Evolutionary conservation across 257 asterid genomes (phyloP).

Genomic region (Solanum paucissectum): DNA sequence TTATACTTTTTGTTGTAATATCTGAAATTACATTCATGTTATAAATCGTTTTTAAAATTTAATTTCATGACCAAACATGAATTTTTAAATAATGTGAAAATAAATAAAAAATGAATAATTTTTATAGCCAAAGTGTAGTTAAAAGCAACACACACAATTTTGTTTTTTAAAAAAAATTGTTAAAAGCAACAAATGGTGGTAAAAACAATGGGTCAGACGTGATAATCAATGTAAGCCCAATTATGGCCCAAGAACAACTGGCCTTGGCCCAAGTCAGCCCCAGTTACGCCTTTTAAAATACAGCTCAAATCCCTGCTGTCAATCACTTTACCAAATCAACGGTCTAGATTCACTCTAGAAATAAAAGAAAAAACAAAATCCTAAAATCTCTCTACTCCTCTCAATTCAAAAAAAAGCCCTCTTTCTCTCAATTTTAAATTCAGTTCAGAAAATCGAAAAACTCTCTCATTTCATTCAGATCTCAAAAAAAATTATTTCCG

Average conservation of each 20-base stretch:
- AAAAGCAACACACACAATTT: neutral
- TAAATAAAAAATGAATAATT: too few relatives aligned
- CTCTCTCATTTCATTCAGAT: neutral
- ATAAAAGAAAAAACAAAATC: neutral
- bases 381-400: constrained; percentile 13
- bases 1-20: neutral
- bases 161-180: neutral
- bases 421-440: neutral
- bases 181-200: neutral
- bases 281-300: neutral
- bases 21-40: neutral
- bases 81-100: neutral
- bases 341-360: neutral
- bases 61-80: too few relatives aligned
- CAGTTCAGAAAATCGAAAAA: neutral
- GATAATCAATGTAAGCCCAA: neutral
- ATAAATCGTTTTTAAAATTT: neutral
- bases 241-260: neutral
- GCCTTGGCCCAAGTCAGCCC: neutral
- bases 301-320: constrained; percentile 9
- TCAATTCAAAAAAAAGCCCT: neutral
- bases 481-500: neutral
- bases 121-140: neutral
- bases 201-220: neutral
- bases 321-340: neutral